Evolutionary conservation across 148 eudicot genomes (phyloP).

Genomic region (Diospyros lotus): DNA sequence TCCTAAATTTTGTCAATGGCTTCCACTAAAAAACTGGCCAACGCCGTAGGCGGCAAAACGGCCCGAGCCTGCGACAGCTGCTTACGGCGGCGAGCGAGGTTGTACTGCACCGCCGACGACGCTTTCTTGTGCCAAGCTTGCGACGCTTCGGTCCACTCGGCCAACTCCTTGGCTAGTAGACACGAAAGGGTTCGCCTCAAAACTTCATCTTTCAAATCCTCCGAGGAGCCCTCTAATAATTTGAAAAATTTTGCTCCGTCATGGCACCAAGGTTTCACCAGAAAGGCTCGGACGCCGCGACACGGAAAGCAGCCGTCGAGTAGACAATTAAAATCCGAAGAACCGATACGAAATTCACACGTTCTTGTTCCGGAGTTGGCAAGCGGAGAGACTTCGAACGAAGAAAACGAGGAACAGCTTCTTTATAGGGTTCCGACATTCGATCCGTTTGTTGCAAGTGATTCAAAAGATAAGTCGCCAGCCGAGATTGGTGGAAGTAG

Average conservation of each 20-base stretch:
- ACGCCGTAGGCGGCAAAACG: constrained; percentile 65
- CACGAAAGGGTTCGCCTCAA: constrained; percentile 80
- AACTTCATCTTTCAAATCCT: constrained; percentile 38
- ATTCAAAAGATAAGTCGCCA: constrained; percentile 4
- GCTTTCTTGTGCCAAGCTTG: constrained; percentile 84
- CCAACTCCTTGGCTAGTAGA: constrained; percentile 64
- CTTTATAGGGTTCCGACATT: constrained; percentile 65
- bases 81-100: constrained; percentile 56
- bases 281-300: constrained; percentile 67
- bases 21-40: constrained; percentile 39
- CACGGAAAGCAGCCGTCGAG: constrained; percentile 26
- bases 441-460: constrained; percentile 38
- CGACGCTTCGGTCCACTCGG: constrained; percentile 68
- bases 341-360: constrained; percentile 15
- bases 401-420: constrained; percentile 66
- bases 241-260: constrained; percentile 30
- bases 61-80: constrained; percentile 80
- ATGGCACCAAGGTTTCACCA: constrained; percentile 65
- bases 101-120: constrained; percentile 81
- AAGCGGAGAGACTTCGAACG: constrained; percentile 42
- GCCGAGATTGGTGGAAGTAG: constrained; percentile 19
- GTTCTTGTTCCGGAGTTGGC: constrained; percentile 62
- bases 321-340: constrained; percentile 15
- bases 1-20: constrained; percentile 21
- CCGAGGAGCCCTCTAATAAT: not conserved